These are phyloP conservation scores for Metschnikowia lachancei DNA, from an alignment of 805 yeast genomes.

Conservation along the genomic window DNA sequence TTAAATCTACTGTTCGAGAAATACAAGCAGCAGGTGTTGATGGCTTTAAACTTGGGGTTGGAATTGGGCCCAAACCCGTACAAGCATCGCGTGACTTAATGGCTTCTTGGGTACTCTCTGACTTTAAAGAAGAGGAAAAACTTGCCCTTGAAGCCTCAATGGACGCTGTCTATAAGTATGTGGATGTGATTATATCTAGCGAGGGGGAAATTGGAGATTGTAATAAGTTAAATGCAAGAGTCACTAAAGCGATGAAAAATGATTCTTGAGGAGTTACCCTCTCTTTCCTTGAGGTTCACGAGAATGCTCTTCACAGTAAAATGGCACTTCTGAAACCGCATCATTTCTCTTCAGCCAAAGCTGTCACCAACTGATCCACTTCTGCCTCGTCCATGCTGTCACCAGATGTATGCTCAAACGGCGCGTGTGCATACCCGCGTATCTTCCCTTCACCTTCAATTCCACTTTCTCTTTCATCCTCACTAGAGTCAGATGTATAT, in stretches of 20 bases:
- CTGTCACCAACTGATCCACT: not conserved
- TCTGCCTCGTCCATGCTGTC: constrained; percentile 9
- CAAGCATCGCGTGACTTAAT: constrained; percentile 33
- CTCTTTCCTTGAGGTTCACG: no score
- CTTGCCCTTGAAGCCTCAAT: constrained; percentile 16
- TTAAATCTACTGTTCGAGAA: constrained; percentile 25
- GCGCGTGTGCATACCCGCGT: not conserved
- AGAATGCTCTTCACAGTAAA: no score
- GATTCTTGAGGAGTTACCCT: not conserved
- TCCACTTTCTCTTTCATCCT: constrained; percentile 5
- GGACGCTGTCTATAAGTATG: constrained; percentile 20
- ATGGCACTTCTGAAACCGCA: not conserved
- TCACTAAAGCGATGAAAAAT: constrained; percentile 14
- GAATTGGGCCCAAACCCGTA: constrained; percentile 43
- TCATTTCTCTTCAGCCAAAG: constrained; percentile 1
- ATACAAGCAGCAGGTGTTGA: constrained; percentile 9
- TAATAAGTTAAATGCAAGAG: constrained; percentile 26
- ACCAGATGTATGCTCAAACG: constrained; percentile 2
- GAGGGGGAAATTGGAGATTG: constrained; percentile 27
- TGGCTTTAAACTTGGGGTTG: constrained; percentile 36
- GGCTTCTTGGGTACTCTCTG: constrained; percentile 43
- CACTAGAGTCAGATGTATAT: constrained; percentile 13
- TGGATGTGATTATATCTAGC: constrained; percentile 24
- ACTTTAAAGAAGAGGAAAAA: constrained; percentile 28
- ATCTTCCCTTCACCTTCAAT: not conserved